Conservation (phyloP, 2,329 filamentous ascomycete species). For the Didymella exigua region DNA sequence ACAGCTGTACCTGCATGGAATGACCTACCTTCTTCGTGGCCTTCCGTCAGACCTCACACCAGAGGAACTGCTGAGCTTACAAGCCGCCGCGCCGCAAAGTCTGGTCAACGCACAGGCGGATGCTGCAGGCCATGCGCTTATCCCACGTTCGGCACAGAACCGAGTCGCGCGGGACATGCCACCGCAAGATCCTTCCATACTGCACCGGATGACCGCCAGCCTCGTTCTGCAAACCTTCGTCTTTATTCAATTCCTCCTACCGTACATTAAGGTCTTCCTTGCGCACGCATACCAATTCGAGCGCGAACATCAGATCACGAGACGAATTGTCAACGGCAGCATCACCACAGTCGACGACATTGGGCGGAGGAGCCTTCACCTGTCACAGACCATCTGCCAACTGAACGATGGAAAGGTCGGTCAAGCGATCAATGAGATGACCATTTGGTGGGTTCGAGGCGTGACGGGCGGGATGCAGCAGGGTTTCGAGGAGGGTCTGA, state of each 20-base stretch:
- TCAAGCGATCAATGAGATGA: slow-evolving; percentile 60
- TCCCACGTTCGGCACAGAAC: slow-evolving; percentile 18
- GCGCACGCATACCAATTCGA: slow-evolving; percentile 66
- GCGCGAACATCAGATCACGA: slow-evolving; percentile 68
- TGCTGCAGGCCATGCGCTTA: slow-evolving; percentile 23
- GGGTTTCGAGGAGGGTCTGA: slow-evolving; percentile 60
- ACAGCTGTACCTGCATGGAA: slow-evolving; percentile 67
- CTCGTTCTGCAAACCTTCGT: slow-evolving; percentile 65
- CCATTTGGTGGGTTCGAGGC: slow-evolving; percentile 67
- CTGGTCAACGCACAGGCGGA: slow-evolving; percentile 23
- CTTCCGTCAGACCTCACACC: slow-evolving; percentile 63
- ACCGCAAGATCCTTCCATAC: slow-evolving; percentile 51
- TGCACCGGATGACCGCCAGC: slow-evolving; percentile 65
- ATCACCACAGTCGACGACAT: slow-evolving; percentile 61
- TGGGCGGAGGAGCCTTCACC: slow-evolving; percentile 57
- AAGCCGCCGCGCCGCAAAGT: slow-evolving; percentile 56
- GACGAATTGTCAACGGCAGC: slow-evolving; percentile 60
- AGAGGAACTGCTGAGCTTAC: slow-evolving; percentile 60
- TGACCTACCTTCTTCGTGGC: slow-evolving; percentile 68
- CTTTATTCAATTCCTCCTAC: slow-evolving; percentile 64
- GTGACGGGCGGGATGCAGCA: slow-evolving; percentile 71
- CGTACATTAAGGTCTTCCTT: slow-evolving; percentile 63
- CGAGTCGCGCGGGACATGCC: slow-evolving; percentile 9
- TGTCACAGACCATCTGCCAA: slow-evolving; percentile 62
- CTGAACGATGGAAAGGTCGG: slow-evolving; percentile 71